Conservation (phyloP, 345 rosid genomes). For the Salix arbutifolia region DNA sequence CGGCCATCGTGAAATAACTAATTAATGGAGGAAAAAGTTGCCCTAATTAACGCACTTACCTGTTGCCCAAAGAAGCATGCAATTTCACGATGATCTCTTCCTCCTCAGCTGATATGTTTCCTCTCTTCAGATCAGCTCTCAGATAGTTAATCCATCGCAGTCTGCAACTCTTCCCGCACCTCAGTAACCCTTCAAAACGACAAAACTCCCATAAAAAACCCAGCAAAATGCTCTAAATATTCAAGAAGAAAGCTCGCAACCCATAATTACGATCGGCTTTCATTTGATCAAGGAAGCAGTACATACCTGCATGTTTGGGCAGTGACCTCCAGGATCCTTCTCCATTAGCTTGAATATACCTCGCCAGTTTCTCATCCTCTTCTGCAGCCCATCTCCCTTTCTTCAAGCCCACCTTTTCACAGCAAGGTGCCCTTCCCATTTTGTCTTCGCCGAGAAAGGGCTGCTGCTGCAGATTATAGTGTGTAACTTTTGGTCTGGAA, state of each 20-base stretch:
- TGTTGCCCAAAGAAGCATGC: constrained; percentile 70
- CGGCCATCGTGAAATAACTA: background rate
- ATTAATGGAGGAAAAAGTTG: background rate
- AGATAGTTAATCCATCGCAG: constrained; percentile 87
- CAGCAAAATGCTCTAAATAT: background rate
- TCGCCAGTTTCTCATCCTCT: constrained; percentile 45
- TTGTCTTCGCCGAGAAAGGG: background rate
- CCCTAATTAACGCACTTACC: constrained; percentile 29
- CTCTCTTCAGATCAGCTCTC: constrained; percentile 69
- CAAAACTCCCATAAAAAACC: background rate
- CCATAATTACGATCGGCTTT: too few relatives aligned
- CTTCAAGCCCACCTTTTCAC: constrained; percentile 62
- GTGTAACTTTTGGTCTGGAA: background rate
- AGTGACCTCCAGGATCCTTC: constrained; percentile 70
- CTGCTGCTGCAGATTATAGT: background rate
- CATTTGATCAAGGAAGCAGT: background rate
- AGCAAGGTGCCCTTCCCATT: constrained; percentile 76
- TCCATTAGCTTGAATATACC: constrained; percentile 50
- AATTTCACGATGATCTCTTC: constrained; percentile 59
- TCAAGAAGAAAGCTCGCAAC: too few relatives aligned
- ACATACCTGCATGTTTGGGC: constrained; percentile 61
- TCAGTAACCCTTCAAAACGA: constrained; percentile 48
- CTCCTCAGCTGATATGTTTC: constrained; percentile 60
- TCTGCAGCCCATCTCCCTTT: constrained; percentile 62
- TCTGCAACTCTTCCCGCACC: constrained; percentile 94